Evolutionary conservation across 257 asterid species (phyloP).

Genomic region (Solanum neorickii): DNA sequence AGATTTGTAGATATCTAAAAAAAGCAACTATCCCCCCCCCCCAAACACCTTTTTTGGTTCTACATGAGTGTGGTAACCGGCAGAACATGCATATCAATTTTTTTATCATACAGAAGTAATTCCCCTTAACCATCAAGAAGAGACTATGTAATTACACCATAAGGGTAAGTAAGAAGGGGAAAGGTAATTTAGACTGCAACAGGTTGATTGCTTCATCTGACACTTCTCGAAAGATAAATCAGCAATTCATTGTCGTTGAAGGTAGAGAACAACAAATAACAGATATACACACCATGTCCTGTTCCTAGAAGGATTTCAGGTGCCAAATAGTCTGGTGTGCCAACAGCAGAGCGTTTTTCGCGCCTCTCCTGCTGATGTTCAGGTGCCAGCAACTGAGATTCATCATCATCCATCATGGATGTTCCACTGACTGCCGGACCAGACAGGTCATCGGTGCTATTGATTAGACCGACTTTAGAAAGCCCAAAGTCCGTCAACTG

Average conservation of each 20-base stretch:
- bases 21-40: neutral
- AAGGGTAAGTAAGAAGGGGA: neutral
- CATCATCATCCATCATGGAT: slow-evolving; percentile 88
- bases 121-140: neutral
- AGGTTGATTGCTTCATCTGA: neutral
- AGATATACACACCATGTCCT: slow-evolving; percentile 73
- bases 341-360: slow-evolving; percentile 91
- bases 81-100: neutral
- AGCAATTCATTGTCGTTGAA: neutral
- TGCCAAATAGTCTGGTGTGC: slow-evolving; percentile 98
- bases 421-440: slow-evolving; percentile 92
- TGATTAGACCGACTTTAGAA: slow-evolving; percentile 95
- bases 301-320: slow-evolving; percentile 99
- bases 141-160: neutral
- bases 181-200: neutral
- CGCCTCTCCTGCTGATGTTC: slow-evolving; percentile 77
- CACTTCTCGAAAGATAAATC: neutral
- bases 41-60: neutral
- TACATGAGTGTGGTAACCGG: neutral
- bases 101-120: neutral
- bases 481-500: slow-evolving; percentile 99
- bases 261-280: neutral
- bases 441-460: slow-evolving; percentile 95
- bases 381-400: slow-evolving; percentile 48
- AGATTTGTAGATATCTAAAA: neutral